These are phyloP conservation scores for Penicillium roqueforti DNA, from an alignment of 495 filamentous ascomycete species.

Conservation along the genomic window DNA sequence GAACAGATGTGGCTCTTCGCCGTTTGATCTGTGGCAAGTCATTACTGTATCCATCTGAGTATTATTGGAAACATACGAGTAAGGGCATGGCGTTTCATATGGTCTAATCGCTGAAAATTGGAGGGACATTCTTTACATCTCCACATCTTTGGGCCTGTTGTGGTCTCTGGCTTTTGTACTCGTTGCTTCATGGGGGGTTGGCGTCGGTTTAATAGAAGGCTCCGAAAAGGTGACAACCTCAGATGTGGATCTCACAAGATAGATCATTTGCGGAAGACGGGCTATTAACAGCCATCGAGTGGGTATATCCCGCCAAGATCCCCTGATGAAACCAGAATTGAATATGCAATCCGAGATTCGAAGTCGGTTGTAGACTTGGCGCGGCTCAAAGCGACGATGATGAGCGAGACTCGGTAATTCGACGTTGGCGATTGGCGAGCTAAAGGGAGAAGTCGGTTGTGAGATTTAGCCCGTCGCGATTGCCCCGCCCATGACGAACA, in stretches of 20 bases:
- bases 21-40: slow-evolving; percentile 18
- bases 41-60: not conserved
- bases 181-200: slow-evolving; percentile 13
- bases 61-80: slow-evolving; percentile 23
- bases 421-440: slow-evolving; percentile 6
- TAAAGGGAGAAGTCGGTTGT: not conserved
- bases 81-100: slow-evolving; percentile 29
- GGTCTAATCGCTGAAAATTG: slow-evolving; percentile 29
- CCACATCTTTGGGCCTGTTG: slow-evolving; percentile 15
- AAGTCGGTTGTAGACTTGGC: slow-evolving; percentile 3
- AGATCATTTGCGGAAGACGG: not conserved
- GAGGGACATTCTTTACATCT: slow-evolving; percentile 30
- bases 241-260: not conserved
- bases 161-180: slow-evolving; percentile 1
- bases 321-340: not conserved
- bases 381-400: not conserved
- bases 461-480: slow-evolving; percentile 19
- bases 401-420: slow-evolving; percentile 8
- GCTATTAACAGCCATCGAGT: not conserved
- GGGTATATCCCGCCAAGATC: not conserved
- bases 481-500: slow-evolving; percentile 16
- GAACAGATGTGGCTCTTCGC: slow-evolving; percentile 21
- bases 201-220: not conserved
- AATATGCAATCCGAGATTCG: not conserved
- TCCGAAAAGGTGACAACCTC: not conserved